These are phyloP conservation scores for Podila verticillata DNA, from an alignment of 192 early-diverging fungal species.

Conservation along the genomic window DNA sequence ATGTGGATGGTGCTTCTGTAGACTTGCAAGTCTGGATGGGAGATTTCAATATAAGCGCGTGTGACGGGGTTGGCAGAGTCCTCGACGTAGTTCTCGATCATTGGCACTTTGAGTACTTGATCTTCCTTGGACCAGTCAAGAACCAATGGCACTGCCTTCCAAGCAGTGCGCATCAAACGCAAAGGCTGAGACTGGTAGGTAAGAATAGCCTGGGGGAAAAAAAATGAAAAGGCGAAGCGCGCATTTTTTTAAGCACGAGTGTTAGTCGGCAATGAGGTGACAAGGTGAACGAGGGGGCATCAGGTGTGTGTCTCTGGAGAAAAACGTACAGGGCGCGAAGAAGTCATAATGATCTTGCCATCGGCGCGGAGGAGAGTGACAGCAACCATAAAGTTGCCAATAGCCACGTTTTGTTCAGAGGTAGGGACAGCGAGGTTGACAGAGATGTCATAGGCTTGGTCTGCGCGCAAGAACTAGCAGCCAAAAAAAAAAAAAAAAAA, in stretches of 20 bases:
- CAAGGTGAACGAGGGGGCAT: too few species aligned
- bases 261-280: too few species aligned
- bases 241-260: neutral
- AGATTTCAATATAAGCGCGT: conserved; percentile 55
- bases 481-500: too few species aligned
- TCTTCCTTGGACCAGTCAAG: conserved; percentile 55
- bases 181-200: conserved; percentile 52
- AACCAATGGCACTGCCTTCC: conserved; percentile 53
- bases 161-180: conserved; percentile 51
- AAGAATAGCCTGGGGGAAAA: conserved; percentile 54
- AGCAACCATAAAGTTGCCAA: conserved; percentile 49
- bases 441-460: conserved; percentile 57
- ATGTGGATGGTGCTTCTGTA: conserved; percentile 61
- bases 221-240: neutral
- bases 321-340: conserved; percentile 58
- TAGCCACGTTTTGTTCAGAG: conserved; percentile 51
- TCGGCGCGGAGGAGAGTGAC: conserved; percentile 25
- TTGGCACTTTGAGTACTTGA: conserved; percentile 45
- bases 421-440: conserved; percentile 52
- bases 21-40: conserved; percentile 54
- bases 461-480: conserved; percentile 45
- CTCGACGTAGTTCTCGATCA: conserved; percentile 57
- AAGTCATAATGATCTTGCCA: conserved; percentile 48
- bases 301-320: neutral
- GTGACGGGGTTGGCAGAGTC: conserved; percentile 52